These are phyloP conservation scores for Talaromyces proteolyticus DNA, from an alignment of 495 filamentous ascomycete species.

Conservation along the genomic window DNA sequence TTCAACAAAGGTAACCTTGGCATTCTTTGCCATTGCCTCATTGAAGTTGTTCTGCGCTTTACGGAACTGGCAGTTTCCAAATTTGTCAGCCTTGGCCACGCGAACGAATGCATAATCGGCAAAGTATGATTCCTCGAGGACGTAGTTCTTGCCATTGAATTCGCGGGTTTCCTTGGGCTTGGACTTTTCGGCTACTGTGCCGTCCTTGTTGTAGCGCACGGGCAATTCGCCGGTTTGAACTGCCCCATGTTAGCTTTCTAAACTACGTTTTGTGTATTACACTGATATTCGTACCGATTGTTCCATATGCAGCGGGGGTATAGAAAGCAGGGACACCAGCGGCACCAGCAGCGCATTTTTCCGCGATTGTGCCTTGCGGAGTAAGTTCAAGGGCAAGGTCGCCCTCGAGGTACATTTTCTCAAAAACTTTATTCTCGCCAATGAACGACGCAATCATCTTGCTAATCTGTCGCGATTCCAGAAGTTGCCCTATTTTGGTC, in stretches of 20 bases:
- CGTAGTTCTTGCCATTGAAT: constrained; percentile 75
- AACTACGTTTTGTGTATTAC: neutral
- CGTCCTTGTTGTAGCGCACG: constrained; percentile 70
- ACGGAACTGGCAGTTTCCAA: constrained; percentile 89
- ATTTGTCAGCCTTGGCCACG: constrained; percentile 77
- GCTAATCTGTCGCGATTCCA: constrained; percentile 71
- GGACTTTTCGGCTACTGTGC: constrained; percentile 62
- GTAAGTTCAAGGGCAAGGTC: constrained; percentile 80
- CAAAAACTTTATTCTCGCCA: constrained; percentile 86
- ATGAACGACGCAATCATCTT: constrained; percentile 89
- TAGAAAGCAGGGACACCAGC: constrained; percentile 88
- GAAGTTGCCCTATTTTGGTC: constrained; percentile 42
- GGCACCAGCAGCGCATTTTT: constrained; percentile 77
- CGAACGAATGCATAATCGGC: constrained; percentile 88
- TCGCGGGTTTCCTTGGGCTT: constrained; percentile 78
- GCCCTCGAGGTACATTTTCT: constrained; percentile 77
- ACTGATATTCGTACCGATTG: constrained; percentile 36
- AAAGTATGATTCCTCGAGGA: constrained; percentile 76
- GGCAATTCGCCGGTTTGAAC: constrained; percentile 85
- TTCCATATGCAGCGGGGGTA: constrained; percentile 80
- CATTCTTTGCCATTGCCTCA: constrained; percentile 82
- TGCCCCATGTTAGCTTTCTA: neutral
- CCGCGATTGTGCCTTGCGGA: constrained; percentile 82
- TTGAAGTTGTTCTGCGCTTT: constrained; percentile 86
- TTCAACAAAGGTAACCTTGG: constrained; percentile 82